Conservation (phyloP, 2,329 filamentous ascomycete genomes). For the Albifimbria verrucaria region DNA sequence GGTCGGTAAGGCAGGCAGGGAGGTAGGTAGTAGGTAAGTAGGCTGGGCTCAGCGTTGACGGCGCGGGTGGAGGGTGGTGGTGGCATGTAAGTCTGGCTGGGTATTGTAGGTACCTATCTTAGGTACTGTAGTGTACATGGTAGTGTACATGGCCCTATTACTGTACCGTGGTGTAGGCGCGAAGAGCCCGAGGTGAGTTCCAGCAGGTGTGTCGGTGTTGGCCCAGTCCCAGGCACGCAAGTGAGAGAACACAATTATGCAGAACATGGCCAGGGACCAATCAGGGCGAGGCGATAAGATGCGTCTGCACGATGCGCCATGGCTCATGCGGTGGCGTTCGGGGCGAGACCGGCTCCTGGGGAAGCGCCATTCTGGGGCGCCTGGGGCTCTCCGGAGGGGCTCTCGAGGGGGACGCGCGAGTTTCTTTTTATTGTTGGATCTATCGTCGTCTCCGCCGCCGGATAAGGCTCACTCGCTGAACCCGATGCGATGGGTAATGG, state of each 20-base stretch:
- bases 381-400: too few species aligned
- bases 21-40: too few species aligned
- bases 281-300: conserved; percentile 25
- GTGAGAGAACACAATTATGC: conserved; percentile 29
- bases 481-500: neutral
- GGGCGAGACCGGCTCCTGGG: conserved; percentile 2
- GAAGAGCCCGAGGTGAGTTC: too few species aligned
- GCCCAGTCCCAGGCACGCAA: neutral
- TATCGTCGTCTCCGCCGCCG: neutral
- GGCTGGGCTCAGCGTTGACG: too few species aligned
- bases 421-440: neutral
- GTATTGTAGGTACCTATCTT: too few species aligned
- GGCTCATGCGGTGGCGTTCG: conserved; percentile 7
- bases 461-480: neutral
- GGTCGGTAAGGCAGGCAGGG: too few species aligned
- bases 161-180: neutral
- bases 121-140: too few species aligned
- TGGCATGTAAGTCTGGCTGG: too few species aligned
- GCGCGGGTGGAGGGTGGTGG: too few species aligned
- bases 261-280: conserved; percentile 24
- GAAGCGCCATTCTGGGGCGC: neutral
- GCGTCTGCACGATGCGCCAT: conserved; percentile 6
- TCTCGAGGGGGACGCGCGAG: neutral
- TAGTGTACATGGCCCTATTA: too few species aligned
- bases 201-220: too few species aligned